Evolutionary conservation across 768 basidiomycete genomes (phyloP).

Genomic region (Amanita subjunquillea): DNA sequence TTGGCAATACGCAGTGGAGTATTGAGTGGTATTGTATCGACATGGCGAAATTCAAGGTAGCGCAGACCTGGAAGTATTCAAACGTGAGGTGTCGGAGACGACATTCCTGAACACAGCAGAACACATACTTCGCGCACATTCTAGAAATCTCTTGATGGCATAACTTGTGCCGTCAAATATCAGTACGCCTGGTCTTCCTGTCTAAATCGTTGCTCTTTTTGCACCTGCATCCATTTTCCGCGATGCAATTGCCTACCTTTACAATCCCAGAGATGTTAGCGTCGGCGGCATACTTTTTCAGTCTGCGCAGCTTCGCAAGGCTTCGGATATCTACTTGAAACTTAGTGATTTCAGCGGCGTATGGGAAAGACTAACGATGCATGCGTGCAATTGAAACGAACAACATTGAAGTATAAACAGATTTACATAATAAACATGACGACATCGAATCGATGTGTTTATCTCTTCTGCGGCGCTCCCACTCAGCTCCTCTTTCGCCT

Average conservation of each 20-base stretch:
- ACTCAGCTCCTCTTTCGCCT: background rate
- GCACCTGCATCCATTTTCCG: background rate
- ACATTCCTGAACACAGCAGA: background rate
- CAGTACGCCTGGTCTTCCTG: conserved; percentile 31
- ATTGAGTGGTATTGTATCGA: conserved; percentile 22
- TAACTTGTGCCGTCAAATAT: conserved; percentile 28
- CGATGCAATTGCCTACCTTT: conserved; percentile 17
- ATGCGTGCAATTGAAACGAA: conserved; percentile 29
- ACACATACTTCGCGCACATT: conserved; percentile 24
- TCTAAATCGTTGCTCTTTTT: conserved; percentile 13
- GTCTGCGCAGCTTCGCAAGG: conserved; percentile 28
- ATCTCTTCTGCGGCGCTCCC: background rate
- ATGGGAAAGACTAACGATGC: conserved; percentile 26
- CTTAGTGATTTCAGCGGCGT: background rate
- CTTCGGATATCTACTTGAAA: conserved; percentile 23
- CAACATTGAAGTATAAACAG: conserved; percentile 7
- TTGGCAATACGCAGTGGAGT: conserved; percentile 13
- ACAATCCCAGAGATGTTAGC: conserved; percentile 29
- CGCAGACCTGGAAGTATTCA: conserved; percentile 19
- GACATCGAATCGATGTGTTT: conserved; percentile 5
- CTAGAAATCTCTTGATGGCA: conserved; percentile 25
- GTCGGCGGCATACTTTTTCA: conserved; percentile 26
- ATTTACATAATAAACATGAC: background rate
- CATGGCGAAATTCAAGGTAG: conserved; percentile 33
- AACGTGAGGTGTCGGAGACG: background rate